Evolutionary conservation across 345 rosid genomes (phyloP), one percentile per base, ranked within the genome.

Genomic region (Linum tenue): DNA sequence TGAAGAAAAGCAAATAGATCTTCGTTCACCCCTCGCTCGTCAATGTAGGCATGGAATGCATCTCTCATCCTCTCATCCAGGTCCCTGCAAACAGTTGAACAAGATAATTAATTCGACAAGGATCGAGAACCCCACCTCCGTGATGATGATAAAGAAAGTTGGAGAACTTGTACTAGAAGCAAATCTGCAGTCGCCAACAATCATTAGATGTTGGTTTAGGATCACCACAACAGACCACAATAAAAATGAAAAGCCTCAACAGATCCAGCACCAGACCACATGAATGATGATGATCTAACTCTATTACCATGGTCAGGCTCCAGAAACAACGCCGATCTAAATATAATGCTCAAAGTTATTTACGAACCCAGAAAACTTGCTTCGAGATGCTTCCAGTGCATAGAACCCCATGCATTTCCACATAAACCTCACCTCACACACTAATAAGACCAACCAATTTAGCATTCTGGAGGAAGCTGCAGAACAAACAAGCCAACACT

Each of bases 1-100:
- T 85, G 99, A 73, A 94, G 92, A 78, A 94, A 94, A 37, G 76
- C 84, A 76, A 94, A 94, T 50, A 88, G 95, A 75, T 70, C 68
- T 78, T 86, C 92, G 51, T 86, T 77, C 70, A 92, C 84, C 56
- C 98, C 97, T 44, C 97, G 80, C 39, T 90, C 96, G 40, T 86
- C 92, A 55, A 92, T 74, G 74, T 72, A 92, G 59, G 74, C 69
- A 77, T 90, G 97, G 72, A 92, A 72, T 37, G 75, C 86, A 62
- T 92, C 95, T 69, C 95, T 84, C 89, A 86, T 82, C 70, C 75
- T 77, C 67, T 86, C 95, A 70, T 86, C 87, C 48, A 88, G 78
- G 63, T 88, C 87, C 67, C 99, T 94, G 88, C 63, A 60, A 69
- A 72, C 37, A 16, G 38, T 48, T 48, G 3, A 48, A 36, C 11